These are phyloP conservation scores for Nakazawaea siamensis DNA, from an alignment of 805 yeast species.

Conservation along the genomic window DNA sequence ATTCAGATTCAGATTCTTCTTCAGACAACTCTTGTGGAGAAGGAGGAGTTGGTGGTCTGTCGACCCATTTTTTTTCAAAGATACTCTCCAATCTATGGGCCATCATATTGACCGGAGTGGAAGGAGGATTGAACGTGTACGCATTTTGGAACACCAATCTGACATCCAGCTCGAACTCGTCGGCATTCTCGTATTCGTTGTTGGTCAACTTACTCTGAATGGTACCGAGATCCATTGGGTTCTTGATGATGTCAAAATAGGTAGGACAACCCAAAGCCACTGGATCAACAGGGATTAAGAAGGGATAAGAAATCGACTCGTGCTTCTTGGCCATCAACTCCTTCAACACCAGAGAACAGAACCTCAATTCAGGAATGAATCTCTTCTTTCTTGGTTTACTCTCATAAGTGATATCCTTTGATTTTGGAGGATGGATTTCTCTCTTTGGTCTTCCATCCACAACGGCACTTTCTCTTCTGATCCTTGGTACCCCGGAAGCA, in stretches of 20 bases:
- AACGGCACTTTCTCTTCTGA: constrained; percentile 62
- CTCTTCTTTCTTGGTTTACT: constrained; percentile 88
- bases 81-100: constrained; percentile 86
- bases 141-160: constrained; percentile 82
- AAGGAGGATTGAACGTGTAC: constrained; percentile 89
- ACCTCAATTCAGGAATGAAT: constrained; percentile 81
- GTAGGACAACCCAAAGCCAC: constrained; percentile 90
- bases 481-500: constrained; percentile 45
- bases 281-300: constrained; percentile 90
- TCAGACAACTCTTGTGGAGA: constrained; percentile 45
- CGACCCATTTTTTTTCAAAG: constrained; percentile 83
- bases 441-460: constrained; percentile 84
- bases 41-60: constrained; percentile 64
- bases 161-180: constrained; percentile 78
- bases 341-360: constrained; percentile 72
- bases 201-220: constrained; percentile 72
- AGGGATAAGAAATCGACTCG: constrained; percentile 81
- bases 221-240: constrained; percentile 94
- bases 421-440: constrained; percentile 93
- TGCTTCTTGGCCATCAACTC: constrained; percentile 81
- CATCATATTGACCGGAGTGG: constrained; percentile 93
- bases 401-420: constrained; percentile 89
- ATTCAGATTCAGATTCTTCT: constrained; percentile 31
- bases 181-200: constrained; percentile 84
- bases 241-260: constrained; percentile 76